phyloP scores from a whole-genome alignment of 2,329 filamentous ascomycete species.

The Aureobasidium namibiae region DNA sequence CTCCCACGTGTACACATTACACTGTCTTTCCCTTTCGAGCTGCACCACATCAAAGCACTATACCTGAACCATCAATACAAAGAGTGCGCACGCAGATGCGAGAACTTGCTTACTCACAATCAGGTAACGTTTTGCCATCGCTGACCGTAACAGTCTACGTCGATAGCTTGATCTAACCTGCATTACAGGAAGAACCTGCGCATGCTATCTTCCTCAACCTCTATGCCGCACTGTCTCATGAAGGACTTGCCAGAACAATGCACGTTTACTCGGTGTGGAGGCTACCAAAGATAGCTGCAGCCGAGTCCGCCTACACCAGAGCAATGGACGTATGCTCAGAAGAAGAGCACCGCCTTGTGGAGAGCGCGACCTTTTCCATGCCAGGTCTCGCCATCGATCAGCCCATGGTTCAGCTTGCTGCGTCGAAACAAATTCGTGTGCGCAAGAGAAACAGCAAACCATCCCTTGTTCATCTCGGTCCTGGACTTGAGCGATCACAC shows the following conservation, averaged over 20 bases:
- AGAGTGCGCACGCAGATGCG: slow-evolving; percentile 25
- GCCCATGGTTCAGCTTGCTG: neutral
- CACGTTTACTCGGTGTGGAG: slow-evolving; percentile 40
- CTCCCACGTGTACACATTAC: neutral
- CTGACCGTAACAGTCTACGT: neutral
- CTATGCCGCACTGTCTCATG: slow-evolving; percentile 39
- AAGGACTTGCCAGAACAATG: slow-evolving; percentile 37
- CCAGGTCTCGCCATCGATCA: neutral
- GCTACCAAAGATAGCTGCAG: slow-evolving; percentile 31
- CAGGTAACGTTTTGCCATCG: neutral
- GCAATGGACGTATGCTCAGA: slow-evolving; percentile 21
- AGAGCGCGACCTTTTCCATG: neutral
- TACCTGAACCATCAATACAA: slow-evolving; percentile 23
- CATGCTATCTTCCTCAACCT: slow-evolving; percentile 29
- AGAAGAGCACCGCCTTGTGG: neutral
- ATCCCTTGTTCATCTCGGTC: neutral
- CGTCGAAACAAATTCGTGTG: neutral
- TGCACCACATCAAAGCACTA: slow-evolving; percentile 25
- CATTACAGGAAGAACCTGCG: slow-evolving; percentile 28
- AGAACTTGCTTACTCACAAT: slow-evolving; percentile 17
- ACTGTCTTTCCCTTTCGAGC: slow-evolving; percentile 13
- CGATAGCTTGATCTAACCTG: slow-evolving; percentile 19
- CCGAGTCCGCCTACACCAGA: slow-evolving; percentile 31
- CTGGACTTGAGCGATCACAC: neutral
- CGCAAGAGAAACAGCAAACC: neutral